Evolutionary conservation across 805 yeast species (phyloP), one percentile per base, ranked within the genome.

Genomic region (Candida hispaniensis): DNA sequence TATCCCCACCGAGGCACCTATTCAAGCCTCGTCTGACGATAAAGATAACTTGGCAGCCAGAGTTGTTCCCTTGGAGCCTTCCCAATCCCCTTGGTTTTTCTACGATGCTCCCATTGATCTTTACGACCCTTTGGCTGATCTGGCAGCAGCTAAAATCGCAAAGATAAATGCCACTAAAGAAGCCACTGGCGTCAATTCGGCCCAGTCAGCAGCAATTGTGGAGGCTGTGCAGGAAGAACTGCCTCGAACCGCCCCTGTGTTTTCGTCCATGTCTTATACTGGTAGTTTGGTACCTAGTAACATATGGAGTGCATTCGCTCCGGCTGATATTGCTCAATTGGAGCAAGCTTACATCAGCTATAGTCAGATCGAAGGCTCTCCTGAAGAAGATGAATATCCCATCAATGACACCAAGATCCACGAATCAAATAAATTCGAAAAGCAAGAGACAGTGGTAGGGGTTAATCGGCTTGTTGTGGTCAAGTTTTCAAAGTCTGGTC

Each of bases 271-370:
- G 7, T 41, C 54, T 4, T 41, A 49, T 8, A 44, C 47, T 1
- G 50, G 52, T 7, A 29, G 49, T 4, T 41, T 53, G 3, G 28
- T 44, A 3, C 59, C 59, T 3, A 42, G 41, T 18, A 19, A 49
- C 5, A 44, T 47, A 9, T 60, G 65, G 65, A 43, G 44, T 14
- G 60, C 65, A 6, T 60, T 61, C 47, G 48, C 46, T 14, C 63
- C 64, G 3, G 44, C 46, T 14, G 65, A 60, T 41, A 54, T 49
- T 34, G 33, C 23, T 7, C 41, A 52, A 15, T 41, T 58, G 20
- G 47, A 42, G 17, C 32, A 18, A 11, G 48, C 50, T 2, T 48
- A 50, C 38, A 19, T 4, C 38, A 19, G 22, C 20, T 39, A 17
- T 19, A 12, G 16, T 8, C 20, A 16, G 11, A 26, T 25, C 38